Conservation (phyloP, 2,329 filamentous ascomycete species). For the Phialophora verrucosa region DNA sequence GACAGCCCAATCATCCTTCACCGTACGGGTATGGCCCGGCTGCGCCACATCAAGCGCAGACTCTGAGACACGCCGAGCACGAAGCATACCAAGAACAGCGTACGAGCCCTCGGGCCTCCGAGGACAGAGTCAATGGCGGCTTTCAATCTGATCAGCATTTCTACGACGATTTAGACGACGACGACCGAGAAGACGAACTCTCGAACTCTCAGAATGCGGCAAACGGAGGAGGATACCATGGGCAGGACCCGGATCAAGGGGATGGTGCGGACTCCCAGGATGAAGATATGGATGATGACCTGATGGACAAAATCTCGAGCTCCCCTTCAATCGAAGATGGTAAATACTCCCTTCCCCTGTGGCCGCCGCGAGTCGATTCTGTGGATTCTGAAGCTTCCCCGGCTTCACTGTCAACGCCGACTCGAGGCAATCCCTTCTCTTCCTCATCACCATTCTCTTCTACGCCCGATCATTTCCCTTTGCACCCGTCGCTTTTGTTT, state of each 20-base stretch:
- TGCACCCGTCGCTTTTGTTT: conserved; percentile 43
- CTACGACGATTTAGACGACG: conserved; percentile 61
- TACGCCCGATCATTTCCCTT: conserved; percentile 40
- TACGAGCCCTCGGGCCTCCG: conserved; percentile 62
- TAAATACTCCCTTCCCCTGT: conserved; percentile 68
- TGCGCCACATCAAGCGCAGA: conserved; percentile 83
- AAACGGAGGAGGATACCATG: conserved; percentile 32
- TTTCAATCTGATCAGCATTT: conserved; percentile 31
- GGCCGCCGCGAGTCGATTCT: conserved; percentile 52
- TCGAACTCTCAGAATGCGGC: conserved; percentile 31
- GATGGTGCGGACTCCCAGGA: conserved; percentile 68
- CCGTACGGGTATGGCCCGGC: conserved; percentile 61
- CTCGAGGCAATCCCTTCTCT: conserved; percentile 40
- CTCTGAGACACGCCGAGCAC: conserved; percentile 78
- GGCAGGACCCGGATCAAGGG: conserved; percentile 51
- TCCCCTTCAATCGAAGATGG: conserved; percentile 99
- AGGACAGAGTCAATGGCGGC: conserved; percentile 29
- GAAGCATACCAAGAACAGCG: conserved; percentile 76
- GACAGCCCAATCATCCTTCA: conserved; percentile 58
- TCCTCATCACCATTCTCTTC: conserved; percentile 44
- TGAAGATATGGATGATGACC: conserved; percentile 82
- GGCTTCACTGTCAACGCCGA: conserved; percentile 37
- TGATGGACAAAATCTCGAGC: conserved; percentile 98
- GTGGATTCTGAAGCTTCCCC: conserved; percentile 43
- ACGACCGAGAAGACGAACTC: conserved; percentile 65